Conservation (phyloP, 305 asterid genomes). For the Fraxinus sp. region DNA sequence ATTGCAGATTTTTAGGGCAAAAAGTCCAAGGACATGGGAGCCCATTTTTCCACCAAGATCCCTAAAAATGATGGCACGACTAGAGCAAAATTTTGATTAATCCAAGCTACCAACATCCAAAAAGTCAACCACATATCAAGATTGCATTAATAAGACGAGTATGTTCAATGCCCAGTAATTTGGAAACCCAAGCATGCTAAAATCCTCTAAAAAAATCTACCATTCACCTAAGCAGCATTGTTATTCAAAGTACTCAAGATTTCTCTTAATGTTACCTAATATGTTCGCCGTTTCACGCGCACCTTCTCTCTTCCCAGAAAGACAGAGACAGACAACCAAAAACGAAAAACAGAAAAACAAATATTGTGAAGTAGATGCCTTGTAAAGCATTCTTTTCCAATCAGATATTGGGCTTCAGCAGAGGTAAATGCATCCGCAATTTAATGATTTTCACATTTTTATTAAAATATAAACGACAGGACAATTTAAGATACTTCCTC, state of each 20-base stretch:
- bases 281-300: background rate
- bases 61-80: background rate
- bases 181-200: constrained; percentile 1
- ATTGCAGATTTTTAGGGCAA: background rate
- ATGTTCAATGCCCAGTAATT: background rate
- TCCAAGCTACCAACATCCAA: background rate
- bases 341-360: background rate
- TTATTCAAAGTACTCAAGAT: background rate
- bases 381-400: background rate
- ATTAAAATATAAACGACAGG: background rate
- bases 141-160: background rate
- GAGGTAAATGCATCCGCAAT: background rate
- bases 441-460: background rate
- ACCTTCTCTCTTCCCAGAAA: background rate
- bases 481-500: background rate
- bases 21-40: background rate
- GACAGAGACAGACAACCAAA: background rate
- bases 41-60: background rate
- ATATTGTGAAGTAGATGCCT: background rate
- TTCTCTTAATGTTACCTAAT: background rate
- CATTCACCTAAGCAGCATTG: background rate
- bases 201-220: background rate
- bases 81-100: background rate
- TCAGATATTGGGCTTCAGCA: background rate
- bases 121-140: background rate